Percentiles rank a stretch among this genome's conserved stretches.
phyloP scores from a whole-genome alignment of 257 asterid species.

The Avicennia marina region DNA sequence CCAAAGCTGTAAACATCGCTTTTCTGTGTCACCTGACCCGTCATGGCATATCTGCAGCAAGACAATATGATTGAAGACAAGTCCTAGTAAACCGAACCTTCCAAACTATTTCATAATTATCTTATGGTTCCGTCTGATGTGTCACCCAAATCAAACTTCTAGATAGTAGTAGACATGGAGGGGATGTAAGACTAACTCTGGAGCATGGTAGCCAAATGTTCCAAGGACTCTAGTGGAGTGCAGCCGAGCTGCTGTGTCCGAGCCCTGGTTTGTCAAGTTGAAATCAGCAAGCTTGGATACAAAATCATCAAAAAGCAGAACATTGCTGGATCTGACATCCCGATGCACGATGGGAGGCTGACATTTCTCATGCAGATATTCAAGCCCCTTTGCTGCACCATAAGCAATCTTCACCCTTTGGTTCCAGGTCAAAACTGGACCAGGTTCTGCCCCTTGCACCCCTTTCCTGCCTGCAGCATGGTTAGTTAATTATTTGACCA shows the following conservation, averaged over 20 bases:
- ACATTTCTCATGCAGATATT: constrained; percentile 80
- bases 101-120: too few species aligned
- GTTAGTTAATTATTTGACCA: background rate
- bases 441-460: constrained; percentile 95
- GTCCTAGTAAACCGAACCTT: too few species aligned
- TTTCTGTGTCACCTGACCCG: constrained; percentile 88
- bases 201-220: constrained; percentile 92
- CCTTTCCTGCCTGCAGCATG: constrained; percentile 66
- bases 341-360: constrained; percentile 89
- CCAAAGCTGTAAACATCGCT: constrained; percentile 92
- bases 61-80: too few species aligned
- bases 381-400: constrained; percentile 93
- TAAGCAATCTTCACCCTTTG: constrained; percentile 82
- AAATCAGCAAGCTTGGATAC: constrained; percentile 77
- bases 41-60: constrained; percentile 84
- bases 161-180: too few species aligned
- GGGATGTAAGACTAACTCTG: constrained; percentile 48
- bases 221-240: constrained; percentile 92
- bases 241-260: constrained; percentile 92
- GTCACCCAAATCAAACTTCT: too few species aligned
- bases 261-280: constrained; percentile 73
- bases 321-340: constrained; percentile 87
- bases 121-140: too few species aligned
- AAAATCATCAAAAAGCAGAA: constrained; percentile 80
- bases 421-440: constrained; percentile 78